Base-by-base conservation (phyloP, 306 rosid genomes). In the Vicia villosa region DNA sequence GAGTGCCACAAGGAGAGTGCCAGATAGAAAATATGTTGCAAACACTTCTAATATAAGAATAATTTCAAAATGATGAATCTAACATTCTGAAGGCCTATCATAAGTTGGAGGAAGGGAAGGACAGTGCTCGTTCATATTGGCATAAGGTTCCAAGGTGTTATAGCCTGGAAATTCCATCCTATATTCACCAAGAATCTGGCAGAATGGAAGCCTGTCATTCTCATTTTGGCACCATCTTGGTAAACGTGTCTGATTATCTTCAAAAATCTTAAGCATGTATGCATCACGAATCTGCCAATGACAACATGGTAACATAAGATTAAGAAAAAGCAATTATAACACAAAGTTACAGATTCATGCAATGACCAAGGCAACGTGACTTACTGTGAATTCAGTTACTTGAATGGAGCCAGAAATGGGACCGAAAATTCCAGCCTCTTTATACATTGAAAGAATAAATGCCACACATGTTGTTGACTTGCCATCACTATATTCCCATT, bases 151-250 rank as follows among this genome's bases (percentile, higher is more conserved):
- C 66, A 90, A 42, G 13, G 97, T 81, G 87, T 94, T 90, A 55
- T 90, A 94, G 70, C 83, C 83, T 20, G 98, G 98, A 49, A 94
- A 81, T 80, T 94, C 96, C 97, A 94, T 94, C 82, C 77, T 71
- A 57, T 85, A 90, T 66, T 94, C 96, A 40, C 98, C 98, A 36
- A 94, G 97, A 87, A 94, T 87, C 86, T 94, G 97, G 91, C 98
- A 94, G 81, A 94, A 94, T 1, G 92, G 95, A 58, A 85, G 86
- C 57, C 34, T 63, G 67, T 85, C 88, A 15, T 66, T 82, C 78
- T 83, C 89, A 26, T 79, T 58, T 69, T 87, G 83, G 82, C 98
- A 93, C 97, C 98, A 93, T 71, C 70, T 84, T 41, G 98, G 98
- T 62, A 93, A 55, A 8, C 90, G 87, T 42, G 91, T 88, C 72